Base-by-base conservation (phyloP, 2,329 filamentous ascomycete genomes). In the Fusarium virguliforme region DNA sequence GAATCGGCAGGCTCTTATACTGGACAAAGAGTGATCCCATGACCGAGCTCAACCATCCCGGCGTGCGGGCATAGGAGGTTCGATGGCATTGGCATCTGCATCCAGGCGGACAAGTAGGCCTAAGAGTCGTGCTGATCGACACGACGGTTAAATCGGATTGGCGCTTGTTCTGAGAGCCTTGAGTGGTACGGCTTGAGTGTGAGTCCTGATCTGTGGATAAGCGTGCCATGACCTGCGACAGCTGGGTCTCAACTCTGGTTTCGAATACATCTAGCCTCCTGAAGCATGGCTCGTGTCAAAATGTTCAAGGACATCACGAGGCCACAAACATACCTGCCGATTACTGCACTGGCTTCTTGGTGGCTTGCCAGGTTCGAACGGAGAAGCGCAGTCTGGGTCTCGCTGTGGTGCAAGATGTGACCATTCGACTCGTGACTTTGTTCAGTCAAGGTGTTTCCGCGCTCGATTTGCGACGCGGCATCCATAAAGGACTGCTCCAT, bases 11-110 rank as follows among this genome's bases (percentile, higher is more conserved):
- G 18, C 48, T 34, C 12, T 53, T 53, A 28, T 53, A 53, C 48
- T 53, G 48, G 1, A 53, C 30, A 24, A 53, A 53, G 18, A 53
- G 48, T 1, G 48, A 32, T 13, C 48, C 30, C n/a, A 53, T 53
- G 30, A 9, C 48, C 13, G 48, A 53, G 48, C 0, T 53, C 30
- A 34, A 1, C 48, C 48, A 51, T 2, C 8, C 18, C 18, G 48
- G 48, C 3, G 48, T 15, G 28, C 48, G 48, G 4, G 12, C 26
- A 34, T 51, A 51, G 6, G 48, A 51, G 34, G 48, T 51, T 8
- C 18, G 10, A 34, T 53, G 48, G 8, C 48, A 53, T 12, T 53
- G 48, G n/a, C 48, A 53, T 53, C 48, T 53, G 18, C 48, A 53
- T 10, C 32, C n/a, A 3, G 18, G 48, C 30, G 28, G 48, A 34